phyloP scores from a whole-genome alignment of 345 rosid genomes.

The Salix suchowensis region DNA sequence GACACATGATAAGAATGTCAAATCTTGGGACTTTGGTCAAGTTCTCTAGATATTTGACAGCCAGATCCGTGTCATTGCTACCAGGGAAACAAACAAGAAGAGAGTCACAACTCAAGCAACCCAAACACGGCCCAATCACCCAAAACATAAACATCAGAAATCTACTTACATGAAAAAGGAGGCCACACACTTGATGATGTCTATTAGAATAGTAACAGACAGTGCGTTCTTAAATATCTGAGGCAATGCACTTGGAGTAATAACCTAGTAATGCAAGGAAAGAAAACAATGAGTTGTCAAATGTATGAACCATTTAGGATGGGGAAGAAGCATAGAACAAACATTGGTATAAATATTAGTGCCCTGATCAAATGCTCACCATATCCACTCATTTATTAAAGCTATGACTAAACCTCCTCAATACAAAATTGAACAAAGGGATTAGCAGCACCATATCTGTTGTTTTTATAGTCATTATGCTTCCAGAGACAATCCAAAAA shows the following conservation, averaged over 20 bases:
- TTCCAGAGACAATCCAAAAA: not conserved
- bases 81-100: slow-evolving; percentile 11
- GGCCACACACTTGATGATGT: slow-evolving; percentile 66
- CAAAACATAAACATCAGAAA: not conserved
- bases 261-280: slow-evolving; percentile 41
- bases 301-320: not conserved
- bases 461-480: not conserved
- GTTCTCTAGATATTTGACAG: slow-evolving; percentile 62
- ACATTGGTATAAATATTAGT: not conserved
- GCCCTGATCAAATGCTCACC: not conserved
- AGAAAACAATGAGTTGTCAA: not conserved
- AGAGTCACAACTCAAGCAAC: not conserved
- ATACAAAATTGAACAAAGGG: not conserved
- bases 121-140: not conserved
- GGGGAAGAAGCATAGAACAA: not conserved
- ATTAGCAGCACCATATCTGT: not conserved
- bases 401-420: not conserved
- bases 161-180: slow-evolving; percentile 59
- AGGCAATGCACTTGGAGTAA: slow-evolving; percentile 66
- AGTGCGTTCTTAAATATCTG: slow-evolving; percentile 71
- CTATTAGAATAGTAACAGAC: slow-evolving; percentile 63
- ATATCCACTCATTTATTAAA: not conserved
- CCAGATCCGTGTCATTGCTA: slow-evolving; percentile 73
- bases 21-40: slow-evolving; percentile 88
- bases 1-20: slow-evolving; percentile 66